A percentile compares a stretch with the other conserved stretches of the same genome.
phyloP scores from a whole-genome alignment of 345 rosid genomes.

The Adansonia digitata region DNA sequence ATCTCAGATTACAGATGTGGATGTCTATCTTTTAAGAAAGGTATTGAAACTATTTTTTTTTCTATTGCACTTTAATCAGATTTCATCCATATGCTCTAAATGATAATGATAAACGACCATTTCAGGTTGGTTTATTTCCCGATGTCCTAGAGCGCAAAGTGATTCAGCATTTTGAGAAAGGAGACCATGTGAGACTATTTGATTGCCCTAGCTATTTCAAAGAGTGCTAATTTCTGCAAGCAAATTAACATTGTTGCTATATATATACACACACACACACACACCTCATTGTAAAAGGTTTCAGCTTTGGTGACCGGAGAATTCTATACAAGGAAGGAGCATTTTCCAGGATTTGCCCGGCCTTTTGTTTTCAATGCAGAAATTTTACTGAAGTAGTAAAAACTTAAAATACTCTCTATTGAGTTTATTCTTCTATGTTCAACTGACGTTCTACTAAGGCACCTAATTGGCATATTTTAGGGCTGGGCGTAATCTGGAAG shows the following conservation, averaged over 20 bases:
- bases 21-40: slow-evolving; percentile 60
- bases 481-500: slow-evolving; percentile 64
- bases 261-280: neutral
- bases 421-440: neutral
- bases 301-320: slow-evolving; percentile 90
- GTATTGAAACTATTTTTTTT: slow-evolving; percentile 27
- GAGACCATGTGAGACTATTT: slow-evolving; percentile 54
- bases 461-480: slow-evolving; percentile 27
- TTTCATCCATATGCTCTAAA: neutral
- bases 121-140: slow-evolving; percentile 81
- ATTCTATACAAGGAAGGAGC: slow-evolving; percentile 66
- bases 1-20: slow-evolving; percentile 47
- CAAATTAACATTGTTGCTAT: slow-evolving; percentile 17
- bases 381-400: slow-evolving; percentile 62
- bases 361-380: slow-evolving; percentile 77
- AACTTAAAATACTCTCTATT: slow-evolving; percentile 2
- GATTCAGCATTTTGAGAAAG: slow-evolving; percentile 60
- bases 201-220: neutral
- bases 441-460: slow-evolving; percentile 4
- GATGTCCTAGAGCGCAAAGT: slow-evolving; percentile 80
- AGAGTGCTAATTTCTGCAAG: neutral
- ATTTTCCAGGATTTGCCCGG: slow-evolving; percentile 78
- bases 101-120: slow-evolving; percentile 12
- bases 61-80: slow-evolving; percentile 1
- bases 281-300: slow-evolving; percentile 49